Conservation (phyloP, 305 asterid genomes). For the Plantago lanceolata region DNA sequence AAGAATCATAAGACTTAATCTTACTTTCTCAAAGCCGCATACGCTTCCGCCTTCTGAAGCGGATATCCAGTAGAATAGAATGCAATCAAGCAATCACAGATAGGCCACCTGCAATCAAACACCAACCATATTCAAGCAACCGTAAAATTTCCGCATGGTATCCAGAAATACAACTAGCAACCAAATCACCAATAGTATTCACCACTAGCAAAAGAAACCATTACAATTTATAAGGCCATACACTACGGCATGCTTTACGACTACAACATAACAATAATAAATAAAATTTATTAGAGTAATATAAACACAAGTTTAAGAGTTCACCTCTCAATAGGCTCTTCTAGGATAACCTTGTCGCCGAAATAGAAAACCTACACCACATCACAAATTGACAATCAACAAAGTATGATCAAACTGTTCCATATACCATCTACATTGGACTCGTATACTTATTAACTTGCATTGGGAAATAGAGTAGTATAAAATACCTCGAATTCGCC, state of each 20-base stretch:
- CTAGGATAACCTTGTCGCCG: conserved; percentile 80
- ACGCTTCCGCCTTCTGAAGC: conserved; percentile 80
- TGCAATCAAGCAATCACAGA: conserved; percentile 90
- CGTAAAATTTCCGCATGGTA: neutral
- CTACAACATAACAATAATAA: too few species aligned
- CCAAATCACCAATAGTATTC: neutral
- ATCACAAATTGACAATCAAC: too few species aligned
- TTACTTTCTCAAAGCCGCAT: conserved; percentile 85
- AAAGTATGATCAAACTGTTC: neutral
- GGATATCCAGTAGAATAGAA: conserved; percentile 85
- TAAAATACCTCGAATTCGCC: conserved; percentile 72
- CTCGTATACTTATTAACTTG: too few species aligned
- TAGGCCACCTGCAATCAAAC: conserved; percentile 68
- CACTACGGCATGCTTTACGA: too few species aligned
- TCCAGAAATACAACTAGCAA: conserved; percentile 6
- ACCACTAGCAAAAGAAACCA: too few species aligned
- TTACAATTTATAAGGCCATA: too few species aligned
- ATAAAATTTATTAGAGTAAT: too few species aligned
- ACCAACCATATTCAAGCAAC: conserved; percentile 11
- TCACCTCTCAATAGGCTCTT: conserved; percentile 89
- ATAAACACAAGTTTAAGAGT: neutral
- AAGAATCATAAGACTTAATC: conserved; percentile 8
- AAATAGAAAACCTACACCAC: conserved; percentile 69
- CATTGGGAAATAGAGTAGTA: neutral
- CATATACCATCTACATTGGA: neutral